phyloP scores from a whole-genome alignment of 345 rosid genomes.

The Lenwebbia sp. region DNA sequence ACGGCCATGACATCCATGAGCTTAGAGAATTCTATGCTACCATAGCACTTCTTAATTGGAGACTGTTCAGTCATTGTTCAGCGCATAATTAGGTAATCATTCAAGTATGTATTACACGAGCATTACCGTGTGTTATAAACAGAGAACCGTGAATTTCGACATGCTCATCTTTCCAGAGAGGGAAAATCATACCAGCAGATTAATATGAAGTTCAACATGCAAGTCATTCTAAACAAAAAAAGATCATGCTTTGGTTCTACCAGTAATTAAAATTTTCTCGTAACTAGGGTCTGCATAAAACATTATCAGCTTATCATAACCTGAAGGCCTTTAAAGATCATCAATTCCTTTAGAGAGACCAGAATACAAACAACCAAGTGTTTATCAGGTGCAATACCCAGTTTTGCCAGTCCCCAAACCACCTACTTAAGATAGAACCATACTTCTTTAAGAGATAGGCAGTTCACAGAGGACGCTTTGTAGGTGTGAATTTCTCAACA shows the following conservation, averaged over 20 bases:
- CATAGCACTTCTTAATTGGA: not conserved
- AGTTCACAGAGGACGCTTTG: not conserved
- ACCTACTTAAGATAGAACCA: not conserved
- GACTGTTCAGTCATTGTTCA: not conserved
- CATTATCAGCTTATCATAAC: not conserved
- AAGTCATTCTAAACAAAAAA: not conserved
- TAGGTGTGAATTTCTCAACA: not conserved
- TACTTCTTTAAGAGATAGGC: not conserved
- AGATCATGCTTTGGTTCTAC: not conserved
- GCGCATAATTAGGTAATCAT: not conserved
- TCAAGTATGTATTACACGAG: not conserved
- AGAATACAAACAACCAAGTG: not conserved
- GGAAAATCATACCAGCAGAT: not conserved
- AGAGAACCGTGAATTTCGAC: not conserved
- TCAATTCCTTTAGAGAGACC: not conserved
- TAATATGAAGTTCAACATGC: not conserved
- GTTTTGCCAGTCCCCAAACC: not conserved
- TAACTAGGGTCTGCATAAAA: not conserved
- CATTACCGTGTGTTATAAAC: not conserved
- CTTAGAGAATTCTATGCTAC: not conserved
- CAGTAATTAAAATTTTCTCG: not conserved
- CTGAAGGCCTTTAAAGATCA: not conserved
- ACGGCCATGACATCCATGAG: not conserved
- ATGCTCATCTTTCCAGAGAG: not conserved
- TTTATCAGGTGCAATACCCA: not conserved